Evolutionary conservation across 768 basidiomycete genomes (phyloP).

Genomic region (Boletus subcaerulescens): DNA sequence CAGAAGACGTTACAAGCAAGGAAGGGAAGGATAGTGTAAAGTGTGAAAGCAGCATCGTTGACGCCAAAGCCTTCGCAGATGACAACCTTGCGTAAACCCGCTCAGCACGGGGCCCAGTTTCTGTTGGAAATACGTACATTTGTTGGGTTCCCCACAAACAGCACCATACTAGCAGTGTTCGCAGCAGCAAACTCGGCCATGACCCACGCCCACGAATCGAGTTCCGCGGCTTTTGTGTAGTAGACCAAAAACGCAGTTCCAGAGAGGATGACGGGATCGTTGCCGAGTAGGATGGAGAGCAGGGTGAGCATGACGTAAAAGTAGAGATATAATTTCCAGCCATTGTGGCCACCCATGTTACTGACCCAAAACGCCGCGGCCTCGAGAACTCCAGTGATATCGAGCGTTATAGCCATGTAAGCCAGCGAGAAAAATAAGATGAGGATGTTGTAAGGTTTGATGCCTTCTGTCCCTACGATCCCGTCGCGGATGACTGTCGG

Average conservation of each 20-base stretch:
- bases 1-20: conserved; percentile 64
- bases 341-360: conserved; percentile 70
- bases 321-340: conserved; percentile 70
- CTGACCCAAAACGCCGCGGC: conserved; percentile 89
- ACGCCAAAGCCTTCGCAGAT: conserved; percentile 83
- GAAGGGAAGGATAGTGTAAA: conserved; percentile 82
- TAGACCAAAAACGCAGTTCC: conserved; percentile 91
- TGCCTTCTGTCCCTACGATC: conserved; percentile 74
- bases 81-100: conserved; percentile 45
- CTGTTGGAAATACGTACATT: conserved; percentile 44
- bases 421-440: conserved; percentile 90
- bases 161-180: conserved; percentile 71
- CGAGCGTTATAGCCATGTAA: conserved; percentile 90
- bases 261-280: conserved; percentile 90
- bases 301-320: conserved; percentile 82
- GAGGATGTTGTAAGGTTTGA: conserved; percentile 91
- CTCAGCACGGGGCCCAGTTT: background rate
- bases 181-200: conserved; percentile 77
- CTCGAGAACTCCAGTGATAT: conserved; percentile 82
- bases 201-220: conserved; percentile 62
- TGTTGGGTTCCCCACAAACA: conserved; percentile 89
- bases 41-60: conserved; percentile 76
- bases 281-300: conserved; percentile 80
- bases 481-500: conserved; percentile 59
- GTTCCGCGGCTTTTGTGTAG: conserved; percentile 60